A percentile compares a stretch with the other conserved stretches of the same genome.
Evolutionary conservation across 208 protist genomes (phyloP).

Genomic region (Trypanosoma cruzi): DNA sequence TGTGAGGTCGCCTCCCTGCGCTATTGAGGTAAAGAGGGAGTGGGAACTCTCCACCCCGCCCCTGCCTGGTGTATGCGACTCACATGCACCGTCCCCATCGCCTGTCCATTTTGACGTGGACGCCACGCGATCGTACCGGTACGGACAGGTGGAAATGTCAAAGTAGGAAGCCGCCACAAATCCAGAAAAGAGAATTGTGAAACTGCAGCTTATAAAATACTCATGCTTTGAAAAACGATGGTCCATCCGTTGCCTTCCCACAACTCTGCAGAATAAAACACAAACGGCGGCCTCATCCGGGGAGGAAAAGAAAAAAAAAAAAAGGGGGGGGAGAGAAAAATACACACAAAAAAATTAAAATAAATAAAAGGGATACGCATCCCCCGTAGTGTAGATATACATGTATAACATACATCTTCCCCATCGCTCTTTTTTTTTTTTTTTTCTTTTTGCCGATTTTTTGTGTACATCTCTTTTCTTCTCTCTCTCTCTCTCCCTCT

Average conservation of each 20-base stretch:
- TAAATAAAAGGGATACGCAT: constrained; percentile 19
- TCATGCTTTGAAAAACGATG: constrained; percentile 54
- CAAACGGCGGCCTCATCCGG: background rate
- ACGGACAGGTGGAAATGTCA: constrained; percentile 67
- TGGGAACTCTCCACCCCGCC: constrained; percentile 9
- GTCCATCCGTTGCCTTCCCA: constrained; percentile 29
- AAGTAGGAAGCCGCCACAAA: constrained; percentile 58
- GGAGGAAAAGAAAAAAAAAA: background rate
- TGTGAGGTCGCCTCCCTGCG: constrained; percentile 33
- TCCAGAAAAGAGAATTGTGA: constrained; percentile 51
- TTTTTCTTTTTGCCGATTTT: no score
- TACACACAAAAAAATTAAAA: constrained; percentile 8
- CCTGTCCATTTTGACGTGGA: no score
- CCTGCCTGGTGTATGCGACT: background rate
- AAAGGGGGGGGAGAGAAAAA: background rate
- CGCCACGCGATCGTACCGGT: constrained; percentile 29
- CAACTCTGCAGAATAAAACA: background rate
- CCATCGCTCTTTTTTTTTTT: no score
- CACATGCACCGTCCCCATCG: background rate
- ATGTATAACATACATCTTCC: no score
- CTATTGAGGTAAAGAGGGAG: constrained; percentile 32
- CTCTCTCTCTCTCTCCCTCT: no score
- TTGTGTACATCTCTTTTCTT: no score
- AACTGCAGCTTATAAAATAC: constrained; percentile 62
- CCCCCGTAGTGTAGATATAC: no score